Base-by-base conservation (phyloP, 2,329 filamentous ascomycete species). In the Fusarium continuum region DNA sequence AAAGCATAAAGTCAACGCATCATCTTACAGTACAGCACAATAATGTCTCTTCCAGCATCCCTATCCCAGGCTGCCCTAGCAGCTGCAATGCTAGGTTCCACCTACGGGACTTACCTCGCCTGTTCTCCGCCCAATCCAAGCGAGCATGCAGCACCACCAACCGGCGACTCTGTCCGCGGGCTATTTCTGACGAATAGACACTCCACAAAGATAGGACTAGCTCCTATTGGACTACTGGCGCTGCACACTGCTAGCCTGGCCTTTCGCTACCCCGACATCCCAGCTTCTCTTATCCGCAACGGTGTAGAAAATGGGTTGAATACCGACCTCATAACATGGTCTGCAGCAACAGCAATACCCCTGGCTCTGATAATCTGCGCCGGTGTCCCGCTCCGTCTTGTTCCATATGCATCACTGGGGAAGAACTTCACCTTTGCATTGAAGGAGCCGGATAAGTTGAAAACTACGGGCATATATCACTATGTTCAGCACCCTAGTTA, bases 401-500 rank as follows among this genome's bases (percentile, higher is more conserved):
- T 73, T 0, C 77, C 82, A 0, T 85, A 79, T 61, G 70, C 73
- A 0, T 70, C 76, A 0, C 75, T 86, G 0, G 84, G 83, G 2
- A 74, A 70, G 9, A 79, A 83, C 53, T 86, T 86, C 64, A 86
- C 83, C 0, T 87, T 85, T 62, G 74, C 76, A 3, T 77, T 87
- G 3, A 72, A 78, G 1, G 67, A 74, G 46, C 84, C 84, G 2
- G 76, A 81, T 53, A 63, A 70, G 2, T 70, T 85, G 8, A 74
- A 77, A 11, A 85, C 81, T 0, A 72, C 65, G 1, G 83, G 83
- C 0, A 70, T 85, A 2, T 85, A 85, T 57, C 58, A 61, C 16
- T 81, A 79, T 57, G 70, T 84, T 4, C 82, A 84, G 64, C 82
- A 85, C 64, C 82, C 83, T 3, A 82, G 82, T 50, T 86, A 85